A percentile compares a stretch with the other conserved stretches of the same genome.
Evolutionary conservation across 2,329 filamentous ascomycete genomes (phyloP).

Genomic region (Sporothrix brasiliensis): DNA sequence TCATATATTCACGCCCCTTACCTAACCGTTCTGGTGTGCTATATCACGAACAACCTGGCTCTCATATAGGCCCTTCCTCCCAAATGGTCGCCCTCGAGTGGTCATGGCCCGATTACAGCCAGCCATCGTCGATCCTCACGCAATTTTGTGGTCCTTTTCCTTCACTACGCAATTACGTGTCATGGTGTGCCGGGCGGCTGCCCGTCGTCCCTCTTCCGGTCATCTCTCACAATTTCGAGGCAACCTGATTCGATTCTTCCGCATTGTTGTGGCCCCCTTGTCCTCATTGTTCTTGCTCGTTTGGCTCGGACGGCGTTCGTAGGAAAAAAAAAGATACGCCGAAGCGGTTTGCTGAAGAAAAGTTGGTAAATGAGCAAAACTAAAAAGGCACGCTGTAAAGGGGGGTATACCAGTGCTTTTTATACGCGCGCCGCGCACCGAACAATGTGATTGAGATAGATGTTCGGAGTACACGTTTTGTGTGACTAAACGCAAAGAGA

Average conservation of each 20-base stretch:
- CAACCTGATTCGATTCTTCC: neutral
- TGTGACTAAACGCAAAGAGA: neutral
- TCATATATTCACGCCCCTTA: neutral
- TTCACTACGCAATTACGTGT: neutral
- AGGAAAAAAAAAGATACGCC: neutral
- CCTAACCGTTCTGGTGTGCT: neutral
- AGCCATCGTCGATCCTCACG: slow-evolving; percentile 15
- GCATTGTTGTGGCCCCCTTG: neutral
- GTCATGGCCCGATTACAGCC: slow-evolving; percentile 24
- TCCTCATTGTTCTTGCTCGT: neutral
- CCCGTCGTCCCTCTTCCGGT: slow-evolving; percentile 16
- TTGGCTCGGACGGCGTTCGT: slow-evolving; percentile 22
- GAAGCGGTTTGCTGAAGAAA: neutral
- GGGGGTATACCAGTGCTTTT: neutral
- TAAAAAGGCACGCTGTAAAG: neutral
- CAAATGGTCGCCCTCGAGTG: neutral
- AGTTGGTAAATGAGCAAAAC: slow-evolving; percentile 5
- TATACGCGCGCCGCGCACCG: neutral
- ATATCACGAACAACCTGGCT: slow-evolving; percentile 17
- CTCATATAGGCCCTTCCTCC: neutral
- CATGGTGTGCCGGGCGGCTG: slow-evolving; percentile 5
- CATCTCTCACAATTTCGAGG: slow-evolving; percentile 7
- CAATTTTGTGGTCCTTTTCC: neutral
- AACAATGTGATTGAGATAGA: slow-evolving; percentile 15
- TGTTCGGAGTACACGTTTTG: neutral